Base-by-base conservation (phyloP, 495 filamentous ascomycete species). In the Penicillium egyptiacum region DNA sequence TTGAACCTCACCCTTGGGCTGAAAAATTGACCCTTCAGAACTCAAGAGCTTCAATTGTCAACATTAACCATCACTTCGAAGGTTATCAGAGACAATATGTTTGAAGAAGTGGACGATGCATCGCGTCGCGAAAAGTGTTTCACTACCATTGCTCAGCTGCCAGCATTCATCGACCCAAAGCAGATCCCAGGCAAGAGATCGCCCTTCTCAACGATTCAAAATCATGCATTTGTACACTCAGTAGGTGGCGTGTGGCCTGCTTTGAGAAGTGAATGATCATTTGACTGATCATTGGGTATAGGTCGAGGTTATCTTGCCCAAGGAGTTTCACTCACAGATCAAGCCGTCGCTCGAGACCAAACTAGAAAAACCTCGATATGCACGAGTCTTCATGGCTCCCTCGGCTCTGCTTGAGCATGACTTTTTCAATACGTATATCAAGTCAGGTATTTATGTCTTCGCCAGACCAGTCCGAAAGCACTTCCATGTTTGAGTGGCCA, bases 401-500 rank as follows among this genome's bases (percentile, higher is more conserved):
- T 79, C 78, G 14, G 82, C 86, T 43, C 65, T 97, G 1, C 61
- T 98, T 6, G 81, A 88, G 40, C 81, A 84, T 5, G 85, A 87
- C 0, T 98, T 98, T 62, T 93, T 96, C 70, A 89, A 85, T 43
- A 76, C 83, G 50, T 93, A 96, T 66, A 88, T 97, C 61, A 96
- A 96, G 68, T 78, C 81, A 61, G 92, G 92, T 95, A 82, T 16
- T 14, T 25, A 16, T 48, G 19, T 20, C 39, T 25, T 14, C 14
- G n/a, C 4, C 17, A 16, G 28, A 17, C 12, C 39, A 22, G 10
- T 33, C 20, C 0, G 39, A 35, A 43, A n/a, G 28, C 7, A 12
- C 19, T 19, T 35, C 17, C 12, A 26, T 12, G 4, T 28, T 25
- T 42, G 4, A 25, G 16, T 23, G 40, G 5, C 30, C 17, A 9